Percentiles rank a stretch among this genome's conserved stretches.
phyloP scores from a whole-genome alignment of 2,329 filamentous ascomycete genomes.

The Raffaelea deltoideospora region DNA sequence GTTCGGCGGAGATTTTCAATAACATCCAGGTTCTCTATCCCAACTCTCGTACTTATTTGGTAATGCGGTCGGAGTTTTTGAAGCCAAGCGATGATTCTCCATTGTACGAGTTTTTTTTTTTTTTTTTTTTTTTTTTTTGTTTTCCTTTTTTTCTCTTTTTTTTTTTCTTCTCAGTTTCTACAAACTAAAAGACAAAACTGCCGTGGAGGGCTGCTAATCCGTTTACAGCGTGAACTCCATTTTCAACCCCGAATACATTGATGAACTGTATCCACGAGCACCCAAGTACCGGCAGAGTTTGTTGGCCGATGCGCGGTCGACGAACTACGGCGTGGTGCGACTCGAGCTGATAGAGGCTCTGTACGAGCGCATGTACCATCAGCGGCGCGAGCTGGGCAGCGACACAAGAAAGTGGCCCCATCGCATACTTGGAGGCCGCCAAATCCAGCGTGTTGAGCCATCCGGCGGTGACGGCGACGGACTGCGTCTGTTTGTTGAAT shows the following conservation, averaged over 20 bases:
- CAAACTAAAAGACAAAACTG: too few relatives aligned
- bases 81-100: slow-evolving; percentile 90
- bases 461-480: slow-evolving; percentile 23
- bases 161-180: not conserved
- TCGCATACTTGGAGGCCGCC: slow-evolving; percentile 56
- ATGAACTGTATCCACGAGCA: slow-evolving; percentile 56
- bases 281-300: slow-evolving; percentile 43
- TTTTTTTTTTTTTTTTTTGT: not conserved
- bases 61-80: slow-evolving; percentile 73
- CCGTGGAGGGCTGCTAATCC: not conserved
- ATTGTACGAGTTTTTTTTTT: slow-evolving; percentile 57
- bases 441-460: slow-evolving; percentile 43
- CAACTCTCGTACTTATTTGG: slow-evolving; percentile 58
- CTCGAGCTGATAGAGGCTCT: slow-evolving; percentile 80
- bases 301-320: slow-evolving; percentile 58
- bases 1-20: slow-evolving; percentile 88
- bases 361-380: slow-evolving; percentile 77
- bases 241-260: slow-evolving; percentile 78
- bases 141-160: slow-evolving; percentile 1
- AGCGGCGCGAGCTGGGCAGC: slow-evolving; percentile 53
- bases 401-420: slow-evolving; percentile 68
- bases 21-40: slow-evolving; percentile 73
- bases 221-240: slow-evolving; percentile 70
- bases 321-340: slow-evolving; percentile 90
- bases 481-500: slow-evolving; percentile 44